Evolutionary conservation across 768 basidiomycete species (phyloP).

Genomic region (Psilocybe sp.): DNA sequence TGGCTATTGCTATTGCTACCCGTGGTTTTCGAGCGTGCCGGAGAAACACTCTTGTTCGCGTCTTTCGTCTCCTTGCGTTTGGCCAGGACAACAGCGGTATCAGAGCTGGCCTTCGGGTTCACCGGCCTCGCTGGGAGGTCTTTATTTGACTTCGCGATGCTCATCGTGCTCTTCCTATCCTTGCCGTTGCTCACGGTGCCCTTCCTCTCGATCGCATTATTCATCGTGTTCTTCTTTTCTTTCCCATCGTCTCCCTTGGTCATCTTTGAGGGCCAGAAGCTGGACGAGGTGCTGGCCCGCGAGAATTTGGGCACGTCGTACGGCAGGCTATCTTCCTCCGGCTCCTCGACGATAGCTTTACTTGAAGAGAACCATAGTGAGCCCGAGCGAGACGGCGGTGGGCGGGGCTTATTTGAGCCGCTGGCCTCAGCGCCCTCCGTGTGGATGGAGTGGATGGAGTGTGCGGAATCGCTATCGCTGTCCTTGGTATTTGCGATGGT

Average conservation of each 20-base stretch:
- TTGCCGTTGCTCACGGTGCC: too few species aligned
- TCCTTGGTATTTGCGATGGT: slow-evolving; percentile 13
- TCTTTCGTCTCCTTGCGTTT: slow-evolving; percentile 12
- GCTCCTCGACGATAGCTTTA: slow-evolving; percentile 26
- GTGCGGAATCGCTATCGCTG: slow-evolving; percentile 1
- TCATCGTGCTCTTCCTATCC: too few species aligned
- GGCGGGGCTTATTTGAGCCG: slow-evolving; percentile 7
- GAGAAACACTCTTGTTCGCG: slow-evolving; percentile 23
- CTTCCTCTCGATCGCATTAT: too few species aligned
- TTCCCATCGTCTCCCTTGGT: not conserved
- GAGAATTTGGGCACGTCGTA: slow-evolving; percentile 5
- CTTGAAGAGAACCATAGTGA: slow-evolving; percentile 22
- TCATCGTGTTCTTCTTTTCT: too few species aligned
- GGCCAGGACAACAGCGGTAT: slow-evolving; percentile 23
- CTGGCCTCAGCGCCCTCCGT: not conserved
- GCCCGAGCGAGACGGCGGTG: slow-evolving; percentile 22
- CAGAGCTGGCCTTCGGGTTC: slow-evolving; percentile 25
- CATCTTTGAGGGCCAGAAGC: slow-evolving; percentile 31
- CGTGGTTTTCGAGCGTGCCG: slow-evolving; percentile 20
- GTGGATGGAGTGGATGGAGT: slow-evolving; percentile 8
- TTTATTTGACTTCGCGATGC: slow-evolving; percentile 29
- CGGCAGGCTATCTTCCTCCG: slow-evolving; percentile 23
- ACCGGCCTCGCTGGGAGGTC: slow-evolving; percentile 20
- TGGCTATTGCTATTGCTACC: not conserved
- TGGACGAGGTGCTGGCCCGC: slow-evolving; percentile 21